phyloP scores from a whole-genome alignment of 352 stramenopile species.

The Globisporangium recalcitrans region DNA sequence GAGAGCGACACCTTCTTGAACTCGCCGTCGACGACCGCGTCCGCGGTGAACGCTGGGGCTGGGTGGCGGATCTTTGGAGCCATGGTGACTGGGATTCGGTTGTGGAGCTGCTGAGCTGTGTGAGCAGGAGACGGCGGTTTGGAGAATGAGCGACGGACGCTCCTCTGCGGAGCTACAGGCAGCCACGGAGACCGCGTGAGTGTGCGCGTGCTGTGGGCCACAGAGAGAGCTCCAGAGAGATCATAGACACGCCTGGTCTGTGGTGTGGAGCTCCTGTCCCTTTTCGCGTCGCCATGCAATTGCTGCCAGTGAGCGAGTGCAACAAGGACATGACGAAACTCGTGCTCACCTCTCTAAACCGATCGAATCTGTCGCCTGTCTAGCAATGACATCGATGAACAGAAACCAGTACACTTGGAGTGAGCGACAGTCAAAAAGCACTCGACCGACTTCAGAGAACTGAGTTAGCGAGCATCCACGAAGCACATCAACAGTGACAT shows the following conservation, averaged over 20 bases:
- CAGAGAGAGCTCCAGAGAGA: too few species aligned
- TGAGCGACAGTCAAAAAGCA: too few species aligned
- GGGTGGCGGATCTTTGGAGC: slow-evolving; percentile 57
- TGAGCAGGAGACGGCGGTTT: neutral
- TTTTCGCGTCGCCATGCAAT: neutral
- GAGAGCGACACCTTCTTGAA: slow-evolving; percentile 78
- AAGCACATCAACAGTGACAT: too few species aligned
- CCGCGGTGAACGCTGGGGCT: slow-evolving; percentile 67
- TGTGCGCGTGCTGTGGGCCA: neutral
- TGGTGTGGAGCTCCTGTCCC: neutral
- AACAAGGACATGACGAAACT: neutral
- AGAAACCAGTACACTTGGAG: too few species aligned
- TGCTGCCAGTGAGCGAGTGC: neutral
- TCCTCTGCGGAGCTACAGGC: too few species aligned
- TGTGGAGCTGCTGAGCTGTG: neutral
- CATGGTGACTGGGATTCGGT: slow-evolving; percentile 30
- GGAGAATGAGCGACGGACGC: neutral
- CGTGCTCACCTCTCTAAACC: neutral
- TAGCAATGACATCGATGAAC: neutral
- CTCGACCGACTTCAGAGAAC: too few species aligned
- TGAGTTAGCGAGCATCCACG: too few species aligned
- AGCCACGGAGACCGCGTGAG: too few species aligned
- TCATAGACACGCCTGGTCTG: neutral
- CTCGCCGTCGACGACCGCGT: slow-evolving; percentile 71
- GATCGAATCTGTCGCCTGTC: neutral